Conservation (phyloP, 768 basidiomycete genomes). For the Lentinula aciculospora region DNA sequence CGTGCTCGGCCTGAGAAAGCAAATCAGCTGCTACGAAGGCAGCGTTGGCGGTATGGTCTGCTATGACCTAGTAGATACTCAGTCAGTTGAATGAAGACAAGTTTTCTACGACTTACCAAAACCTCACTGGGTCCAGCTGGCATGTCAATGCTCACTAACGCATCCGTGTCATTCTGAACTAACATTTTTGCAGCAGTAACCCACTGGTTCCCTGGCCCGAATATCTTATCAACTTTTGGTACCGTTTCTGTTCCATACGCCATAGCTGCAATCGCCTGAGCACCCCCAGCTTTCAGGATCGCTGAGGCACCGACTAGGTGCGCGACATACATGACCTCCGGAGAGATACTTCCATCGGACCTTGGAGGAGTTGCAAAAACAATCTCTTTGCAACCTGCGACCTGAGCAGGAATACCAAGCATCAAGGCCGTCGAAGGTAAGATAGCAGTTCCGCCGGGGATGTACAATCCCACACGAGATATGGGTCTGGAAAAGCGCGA, state of each 20-base stretch:
- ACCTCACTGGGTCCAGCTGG: slow-evolving; percentile 98
- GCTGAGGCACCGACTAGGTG: slow-evolving; percentile 85
- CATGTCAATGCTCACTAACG: slow-evolving; percentile 97
- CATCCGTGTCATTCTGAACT: slow-evolving; percentile 97
- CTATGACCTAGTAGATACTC: slow-evolving; percentile 68
- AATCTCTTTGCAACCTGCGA: slow-evolving; percentile 89
- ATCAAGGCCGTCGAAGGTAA: slow-evolving; percentile 96
- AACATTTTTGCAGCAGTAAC: slow-evolving; percentile 99
- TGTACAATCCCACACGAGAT: slow-evolving; percentile 91
- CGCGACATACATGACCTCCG: slow-evolving; percentile 97
- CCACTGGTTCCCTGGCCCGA: slow-evolving; percentile 99
- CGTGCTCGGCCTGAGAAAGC: slow-evolving; percentile 97
- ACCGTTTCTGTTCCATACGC: slow-evolving; percentile 95
- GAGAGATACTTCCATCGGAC: slow-evolving; percentile 86
- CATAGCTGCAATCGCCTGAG: slow-evolving; percentile 92
- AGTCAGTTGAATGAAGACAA: not conserved
- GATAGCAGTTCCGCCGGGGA: slow-evolving; percentile 95
- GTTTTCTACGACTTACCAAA: slow-evolving; percentile 53
- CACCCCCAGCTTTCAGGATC: slow-evolving; percentile 92
- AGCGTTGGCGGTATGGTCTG: slow-evolving; percentile 80
- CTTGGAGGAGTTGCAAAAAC: slow-evolving; percentile 96
- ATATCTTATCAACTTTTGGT: slow-evolving; percentile 98
- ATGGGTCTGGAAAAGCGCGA: slow-evolving; percentile 95
- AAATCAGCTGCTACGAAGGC: slow-evolving; percentile 95
- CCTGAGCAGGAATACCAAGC: slow-evolving; percentile 97